Evolutionary conservation across 768 basidiomycete genomes (phyloP), one percentile per base, ranked within the genome.

Genomic region (Boletus rufocinnamomeus): DNA sequence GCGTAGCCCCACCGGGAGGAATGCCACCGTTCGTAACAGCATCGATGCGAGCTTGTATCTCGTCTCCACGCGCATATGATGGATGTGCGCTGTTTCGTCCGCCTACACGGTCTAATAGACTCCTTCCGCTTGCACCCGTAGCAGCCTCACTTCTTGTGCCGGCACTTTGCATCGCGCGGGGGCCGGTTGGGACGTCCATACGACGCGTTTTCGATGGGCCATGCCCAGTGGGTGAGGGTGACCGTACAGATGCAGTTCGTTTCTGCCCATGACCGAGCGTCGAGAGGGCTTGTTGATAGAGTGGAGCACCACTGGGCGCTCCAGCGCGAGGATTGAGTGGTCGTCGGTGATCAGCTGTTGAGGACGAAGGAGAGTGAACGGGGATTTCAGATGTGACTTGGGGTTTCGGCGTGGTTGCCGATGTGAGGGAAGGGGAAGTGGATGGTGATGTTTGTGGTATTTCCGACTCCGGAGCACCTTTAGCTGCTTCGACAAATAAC

Each of bases 31-130:
- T 80, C 17, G 88, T 88, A 65, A 92, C 89, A 68, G 81, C 88
- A 74, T 91, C 89, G 50, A 92, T 90, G 28, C 87, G 82, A 13
- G 86, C 85, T 67, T 89, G 91, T 40, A 93, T 87, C 49, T 89
- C 88, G 69, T 92, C 90, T 48, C 76, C 77, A 54, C 78, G 79
- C 19, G 65, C 63, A 46, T 66, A 69, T 23, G 64, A 58, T 51
- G 75, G 68, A 59, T 71, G 66, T n/a, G 46, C 71, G 25, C 72
- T 70, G 46, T 78, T 75, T 43, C 74, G 76, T 50, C 83, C 85
- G 47, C 91, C 88, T n/a, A 95, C 83, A 51, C 93, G 82, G 64
- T 95, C 94, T 40, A 93, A 75, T 45, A 96, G 78, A 73, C 90
- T 92, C 57, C 87, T 81, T 27, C 82, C 76, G 8, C 63, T 68